A percentile compares a stretch with the other conserved stretches of the same genome.
Evolutionary conservation across 352 stramenopile genomes (phyloP).

Genomic region (Aphanomyces cochlioides): DNA sequence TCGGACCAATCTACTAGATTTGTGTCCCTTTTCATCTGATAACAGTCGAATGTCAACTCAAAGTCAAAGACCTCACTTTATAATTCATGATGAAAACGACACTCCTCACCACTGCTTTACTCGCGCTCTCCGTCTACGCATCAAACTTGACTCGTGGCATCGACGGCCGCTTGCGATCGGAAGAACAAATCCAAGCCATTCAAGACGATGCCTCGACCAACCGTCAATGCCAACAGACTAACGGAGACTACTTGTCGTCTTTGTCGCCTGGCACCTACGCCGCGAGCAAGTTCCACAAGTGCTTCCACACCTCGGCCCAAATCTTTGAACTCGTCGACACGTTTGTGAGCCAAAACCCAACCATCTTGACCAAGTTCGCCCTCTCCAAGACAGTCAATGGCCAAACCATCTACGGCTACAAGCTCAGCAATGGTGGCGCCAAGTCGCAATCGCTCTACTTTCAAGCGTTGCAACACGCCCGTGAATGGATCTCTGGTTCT

Average conservation of each 20-base stretch:
- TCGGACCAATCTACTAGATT: no score
- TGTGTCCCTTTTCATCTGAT: no score
- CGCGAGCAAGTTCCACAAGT: slow-evolving; percentile 35
- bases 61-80: no score
- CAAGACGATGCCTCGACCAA: slow-evolving; percentile 2
- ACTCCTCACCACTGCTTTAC: no score
- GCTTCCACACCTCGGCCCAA: slow-evolving; percentile 33
- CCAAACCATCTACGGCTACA: slow-evolving; percentile 37
- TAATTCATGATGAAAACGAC: no score
- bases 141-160: no score
- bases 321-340: slow-evolving; percentile 36
- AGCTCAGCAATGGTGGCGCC: slow-evolving; percentile 21
- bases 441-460: slow-evolving; percentile 45
- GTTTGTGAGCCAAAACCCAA: slow-evolving; percentile 22
- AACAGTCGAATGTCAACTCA: no score
- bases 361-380: slow-evolving; percentile 33
- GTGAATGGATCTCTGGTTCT: slow-evolving; percentile 36
- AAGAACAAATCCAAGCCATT: slow-evolving; percentile 12
- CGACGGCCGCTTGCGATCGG: slow-evolving; percentile 1
- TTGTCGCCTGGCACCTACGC: slow-evolving; percentile 25
- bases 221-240: slow-evolving; percentile 18
- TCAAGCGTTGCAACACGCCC: slow-evolving; percentile 38
- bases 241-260: slow-evolving; percentile 8
- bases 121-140: no score
- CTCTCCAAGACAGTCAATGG: slow-evolving; percentile 31